Evolutionary conservation across 2,329 filamentous ascomycete species (phyloP).

Genomic region (Calonectria multiphialidica): DNA sequence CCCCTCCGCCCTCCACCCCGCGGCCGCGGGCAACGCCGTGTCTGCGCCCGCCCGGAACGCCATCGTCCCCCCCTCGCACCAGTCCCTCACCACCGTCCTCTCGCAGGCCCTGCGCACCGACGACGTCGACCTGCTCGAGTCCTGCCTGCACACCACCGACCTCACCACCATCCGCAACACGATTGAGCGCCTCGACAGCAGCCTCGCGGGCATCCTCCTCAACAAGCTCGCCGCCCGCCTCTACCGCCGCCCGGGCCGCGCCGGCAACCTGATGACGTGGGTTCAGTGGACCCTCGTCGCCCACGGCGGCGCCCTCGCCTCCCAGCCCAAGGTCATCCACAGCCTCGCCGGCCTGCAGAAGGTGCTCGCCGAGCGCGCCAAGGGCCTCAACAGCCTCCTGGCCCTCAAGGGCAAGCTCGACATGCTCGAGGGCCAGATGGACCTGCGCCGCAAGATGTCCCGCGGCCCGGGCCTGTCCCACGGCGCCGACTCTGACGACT

Average conservation of each 20-base stretch:
- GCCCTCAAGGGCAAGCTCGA: slow-evolving; percentile 95
- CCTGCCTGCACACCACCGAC: slow-evolving; percentile 87
- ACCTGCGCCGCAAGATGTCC: slow-evolving; percentile 79
- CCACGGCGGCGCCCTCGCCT: slow-evolving; percentile 91
- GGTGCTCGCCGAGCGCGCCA: slow-evolving; percentile 88
- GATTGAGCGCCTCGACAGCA: slow-evolving; percentile 89
- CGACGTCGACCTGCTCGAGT: slow-evolving; percentile 89
- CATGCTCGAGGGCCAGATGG: slow-evolving; percentile 91
- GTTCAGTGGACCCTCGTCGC: slow-evolving; percentile 94
- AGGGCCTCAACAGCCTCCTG: slow-evolving; percentile 84
- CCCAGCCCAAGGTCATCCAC: slow-evolving; percentile 85
- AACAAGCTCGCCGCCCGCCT: slow-evolving; percentile 88
- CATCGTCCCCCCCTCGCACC: slow-evolving; percentile 75
- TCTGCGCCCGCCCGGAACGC: slow-evolving; percentile 58
- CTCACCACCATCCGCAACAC: slow-evolving; percentile 84
- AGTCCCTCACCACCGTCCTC: slow-evolving; percentile 92
- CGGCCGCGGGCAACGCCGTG: slow-evolving; percentile 44
- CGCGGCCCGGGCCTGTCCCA: slow-evolving; percentile 51
- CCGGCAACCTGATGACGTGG: slow-evolving; percentile 92
- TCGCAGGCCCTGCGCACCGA: slow-evolving; percentile 94
- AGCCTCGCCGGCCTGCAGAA: slow-evolving; percentile 84
- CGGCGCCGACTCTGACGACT: slow-evolving; percentile 61
- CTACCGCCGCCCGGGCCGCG: slow-evolving; percentile 87
- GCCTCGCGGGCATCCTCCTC: slow-evolving; percentile 82
- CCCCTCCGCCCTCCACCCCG: slow-evolving; percentile 66